These are phyloP conservation scores for Scutellaria minor DNA, from an alignment of 257 asterid genomes.

Conservation along the genomic window DNA sequence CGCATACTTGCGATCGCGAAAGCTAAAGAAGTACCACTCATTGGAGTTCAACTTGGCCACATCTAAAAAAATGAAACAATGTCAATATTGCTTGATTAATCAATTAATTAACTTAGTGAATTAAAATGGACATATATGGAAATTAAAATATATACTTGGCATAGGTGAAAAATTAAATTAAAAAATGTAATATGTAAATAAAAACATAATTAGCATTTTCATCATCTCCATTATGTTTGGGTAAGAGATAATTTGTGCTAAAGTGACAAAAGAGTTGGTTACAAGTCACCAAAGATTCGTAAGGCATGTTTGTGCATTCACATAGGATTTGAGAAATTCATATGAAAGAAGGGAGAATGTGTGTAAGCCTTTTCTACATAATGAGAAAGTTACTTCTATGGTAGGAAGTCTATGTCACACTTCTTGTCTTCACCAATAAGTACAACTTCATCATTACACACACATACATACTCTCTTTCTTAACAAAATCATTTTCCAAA, in stretches of 20 bases:
- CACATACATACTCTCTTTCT: not conserved
- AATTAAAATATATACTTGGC: too few relatives aligned
- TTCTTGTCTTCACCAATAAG: conserved; percentile 44
- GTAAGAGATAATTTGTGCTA: conserved; percentile 39
- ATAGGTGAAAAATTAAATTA: too few relatives aligned
- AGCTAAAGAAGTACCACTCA: conserved; percentile 95
- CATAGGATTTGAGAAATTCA: conserved; percentile 38
- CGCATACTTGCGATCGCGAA: conserved; percentile 82
- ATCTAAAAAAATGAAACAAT: conserved; percentile 40
- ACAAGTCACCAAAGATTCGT: conserved; percentile 48
- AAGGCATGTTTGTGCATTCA: conserved; percentile 41
- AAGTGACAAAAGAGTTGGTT: conserved; percentile 58
- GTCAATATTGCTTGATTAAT: too few relatives aligned
- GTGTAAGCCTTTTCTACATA: conserved; percentile 42
- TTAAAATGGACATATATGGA: too few relatives aligned
- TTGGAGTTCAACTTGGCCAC: conserved; percentile 76
- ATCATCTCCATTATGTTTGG: conserved; percentile 37
- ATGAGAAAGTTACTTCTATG: conserved; percentile 46
- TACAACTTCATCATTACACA: conserved; percentile 24
- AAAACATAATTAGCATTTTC: not conserved
- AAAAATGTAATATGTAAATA: too few relatives aligned
- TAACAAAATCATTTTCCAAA: not conserved
- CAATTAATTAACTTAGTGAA: too few relatives aligned
- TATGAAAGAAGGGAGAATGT: conserved; percentile 41
- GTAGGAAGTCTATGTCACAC: conserved; percentile 53